Base-by-base conservation (phyloP, 495 filamentous ascomycete species). In the Friedmanniomyces endolithicus region DNA sequence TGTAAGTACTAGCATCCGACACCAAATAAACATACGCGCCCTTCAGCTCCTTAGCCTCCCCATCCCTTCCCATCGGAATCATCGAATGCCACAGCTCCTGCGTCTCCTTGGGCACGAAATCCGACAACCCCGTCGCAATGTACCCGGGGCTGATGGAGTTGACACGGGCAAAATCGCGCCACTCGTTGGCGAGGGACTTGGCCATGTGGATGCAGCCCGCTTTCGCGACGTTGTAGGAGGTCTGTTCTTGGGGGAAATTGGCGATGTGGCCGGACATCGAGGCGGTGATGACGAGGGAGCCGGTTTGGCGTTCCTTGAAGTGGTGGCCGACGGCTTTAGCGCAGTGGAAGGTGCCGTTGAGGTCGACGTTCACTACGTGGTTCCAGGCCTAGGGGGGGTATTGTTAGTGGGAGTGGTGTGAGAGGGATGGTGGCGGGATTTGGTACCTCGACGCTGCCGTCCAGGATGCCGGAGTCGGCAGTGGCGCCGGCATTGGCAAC, bases 21-120 rank as follows among this genome's bases (percentile, higher is more conserved):
- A 75, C 73, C 57, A 90, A 67, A 65, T 88, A 90, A 7, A 88
- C 81, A 67, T 88, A 90, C 6, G 83, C 84, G 6, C 82, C 86
- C 79, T 90, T 90, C 35, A 90, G 66, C 77, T 90, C 86, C 75
- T 87, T 86, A 0, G 85, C 84, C 24, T 84, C 70, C 31, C 85
- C 86, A 46, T 85, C 73, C 17, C 86, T 76, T 20, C 81, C 83
- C 74, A 89, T 75, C 3, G 86, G 85, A 46, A 87, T 88, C 85
- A 88, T 88, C 56, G 69, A 73, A 61, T 75, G 74, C 86, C 86
- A 89, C 48, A 88, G 65, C 54, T 84, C 69, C 72, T 88, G 83
- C 0, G 74, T 78, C 68, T 88, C 74, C 69, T 80, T 58, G 41
- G 78, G 76, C 23, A 90, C 79, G 64, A 88, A 88, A 67, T 88